Base-by-base conservation (phyloP, 2,329 filamentous ascomycete species). In the Colletotrichum magnum region DNA sequence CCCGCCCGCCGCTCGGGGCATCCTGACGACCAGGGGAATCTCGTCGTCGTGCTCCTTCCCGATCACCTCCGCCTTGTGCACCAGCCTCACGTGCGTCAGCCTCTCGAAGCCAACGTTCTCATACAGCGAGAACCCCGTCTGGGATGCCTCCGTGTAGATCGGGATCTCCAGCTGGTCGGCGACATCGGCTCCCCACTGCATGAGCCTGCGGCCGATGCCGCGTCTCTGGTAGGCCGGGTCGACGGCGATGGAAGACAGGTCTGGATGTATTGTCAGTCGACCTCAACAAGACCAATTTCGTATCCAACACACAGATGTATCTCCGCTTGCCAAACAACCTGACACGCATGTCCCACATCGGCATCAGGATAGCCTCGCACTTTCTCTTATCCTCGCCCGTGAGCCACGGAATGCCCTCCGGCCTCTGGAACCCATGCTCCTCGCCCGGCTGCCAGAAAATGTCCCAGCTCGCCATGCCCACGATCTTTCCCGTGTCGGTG, bases 381-480 rank as follows among this genome's bases (percentile, higher is more conserved):
- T 80, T 75, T 64, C 79, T 77, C 18, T 79, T 75, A 51, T 84
- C 77, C 57, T 81, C 77, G 4, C 84, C 83, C 67, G 82, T 73
- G 32, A 86, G 74, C 83, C 83, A 86, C 10, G 78, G 77, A 13
- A 86, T 79, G 28, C 84, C 83, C 2, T 68, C 64, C 1, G 73
- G 75, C 18, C 69, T 71, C 51, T 80, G 79, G 65, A 82, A 82
- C 61, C 77, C 77, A 68, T 83, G 78, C 71, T 85, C 82, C 65
- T 82, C 81, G 6, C 79, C 77, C 6, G 77, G 75, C 24, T 79
- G 74, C 72, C 78, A 68, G 71, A 82, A 83, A 9, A 83, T 76
- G 62, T 86, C 82, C 71, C 79, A 81, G 18, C 85, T 77, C 2
- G 79, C 82, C 80, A 86, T 85, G 58, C 84, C 84, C 21, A 84